A percentile compares a stretch with the other conserved stretches of the same genome.
These are phyloP conservation scores for Hamamelis virginiana DNA, from an alignment of 164 flowering plant species.

Conservation along the genomic window DNA sequence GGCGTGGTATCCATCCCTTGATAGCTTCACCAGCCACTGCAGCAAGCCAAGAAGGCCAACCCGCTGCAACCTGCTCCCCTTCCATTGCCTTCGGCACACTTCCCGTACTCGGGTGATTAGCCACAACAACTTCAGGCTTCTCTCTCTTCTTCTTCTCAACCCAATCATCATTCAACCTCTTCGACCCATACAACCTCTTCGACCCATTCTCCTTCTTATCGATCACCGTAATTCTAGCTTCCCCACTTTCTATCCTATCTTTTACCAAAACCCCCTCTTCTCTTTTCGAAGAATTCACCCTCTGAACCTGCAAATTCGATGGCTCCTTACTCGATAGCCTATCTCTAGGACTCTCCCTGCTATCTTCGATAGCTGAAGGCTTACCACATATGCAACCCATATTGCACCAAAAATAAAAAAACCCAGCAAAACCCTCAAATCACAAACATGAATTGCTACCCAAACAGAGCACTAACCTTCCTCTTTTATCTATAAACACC, in stretches of 20 bases:
- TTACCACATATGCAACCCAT: constrained; percentile 54
- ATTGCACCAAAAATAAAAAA: background rate
- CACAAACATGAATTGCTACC: background rate
- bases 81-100: constrained; percentile 31
- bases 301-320: constrained; percentile 13
- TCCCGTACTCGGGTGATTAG: constrained; percentile 18
- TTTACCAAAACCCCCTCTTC: constrained; percentile 21
- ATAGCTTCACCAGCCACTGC: constrained; percentile 60
- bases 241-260: constrained; percentile 15
- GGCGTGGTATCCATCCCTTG: constrained; percentile 62
- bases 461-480: too few species aligned
- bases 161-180: constrained; percentile 21
- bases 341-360: constrained; percentile 26
- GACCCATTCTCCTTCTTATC: constrained; percentile 35
- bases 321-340: constrained; percentile 17
- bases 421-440: background rate
- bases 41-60: constrained; percentile 71
- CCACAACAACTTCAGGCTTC: constrained; percentile 21
- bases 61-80: constrained; percentile 62
- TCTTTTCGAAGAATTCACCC: constrained; percentile 29
- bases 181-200: constrained; percentile 23
- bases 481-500: background rate
- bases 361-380: constrained; percentile 34
- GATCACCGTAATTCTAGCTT: constrained; percentile 26
- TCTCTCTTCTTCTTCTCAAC: constrained; percentile 26